phyloP scores from a whole-genome alignment of 1,284 basidiomycete species.

The Pholiota adiposa region DNA sequence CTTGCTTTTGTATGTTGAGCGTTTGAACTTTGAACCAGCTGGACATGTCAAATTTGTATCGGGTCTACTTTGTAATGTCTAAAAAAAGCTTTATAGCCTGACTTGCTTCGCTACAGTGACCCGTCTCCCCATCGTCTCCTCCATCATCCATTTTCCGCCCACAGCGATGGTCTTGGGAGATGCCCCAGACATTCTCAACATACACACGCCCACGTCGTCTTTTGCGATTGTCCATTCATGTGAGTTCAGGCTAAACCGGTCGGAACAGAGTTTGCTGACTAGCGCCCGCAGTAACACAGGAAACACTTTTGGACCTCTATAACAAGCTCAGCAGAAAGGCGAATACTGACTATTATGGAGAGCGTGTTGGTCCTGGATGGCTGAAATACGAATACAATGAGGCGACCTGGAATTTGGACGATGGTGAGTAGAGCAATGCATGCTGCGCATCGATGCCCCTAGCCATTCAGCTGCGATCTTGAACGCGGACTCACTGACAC shows the following conservation, averaged over 20 bases:
- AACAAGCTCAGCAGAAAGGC: conserved; percentile 72
- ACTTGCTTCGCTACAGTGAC: background rate
- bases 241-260: conserved; percentile 36
- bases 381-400: conserved; percentile 79
- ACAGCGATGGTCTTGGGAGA: conserved; percentile 8
- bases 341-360: conserved; percentile 55
- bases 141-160: background rate
- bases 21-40: too few relatives aligned
- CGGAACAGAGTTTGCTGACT: conserved; percentile 1
- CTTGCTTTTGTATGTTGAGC: background rate
- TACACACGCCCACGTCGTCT: conserved; percentile 76
- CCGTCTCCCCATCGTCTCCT: background rate
- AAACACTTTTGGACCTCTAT: conserved; percentile 62
- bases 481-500: background rate
- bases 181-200: conserved; percentile 55
- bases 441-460: background rate
- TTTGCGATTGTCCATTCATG: conserved; percentile 75
- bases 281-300: conserved; percentile 59
- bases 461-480: background rate
- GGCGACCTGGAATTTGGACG: conserved; percentile 80
- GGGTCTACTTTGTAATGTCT: too few relatives aligned
- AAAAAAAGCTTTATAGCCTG: background rate
- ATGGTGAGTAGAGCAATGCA: too few relatives aligned
- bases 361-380: conserved; percentile 73
- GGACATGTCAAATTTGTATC: too few relatives aligned